Evolutionary conservation across 306 rosid species (phyloP), one percentile per base, ranked within the genome.

Genomic region (Vachellia collinsii): DNA sequence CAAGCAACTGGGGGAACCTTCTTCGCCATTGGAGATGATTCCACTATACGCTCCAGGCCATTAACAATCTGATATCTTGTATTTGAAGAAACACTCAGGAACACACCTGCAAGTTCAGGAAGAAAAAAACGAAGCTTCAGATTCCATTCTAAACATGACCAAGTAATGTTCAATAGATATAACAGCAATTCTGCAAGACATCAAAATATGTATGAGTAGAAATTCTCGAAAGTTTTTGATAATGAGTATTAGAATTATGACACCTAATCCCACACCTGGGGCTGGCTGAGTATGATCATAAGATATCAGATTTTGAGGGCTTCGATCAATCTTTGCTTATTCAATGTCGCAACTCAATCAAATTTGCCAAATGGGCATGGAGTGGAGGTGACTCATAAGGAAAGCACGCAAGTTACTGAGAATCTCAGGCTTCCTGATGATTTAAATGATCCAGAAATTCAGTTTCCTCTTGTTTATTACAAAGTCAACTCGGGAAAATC

Each of bases 71-170:
- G 99, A 85, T 94, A 94, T 11, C 99, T 88, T 1, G 97, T 90
- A 85, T 94, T 94, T 12, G 97, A 94, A 77, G 99, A 94, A 37
- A 94, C 84, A 3, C 89, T 97, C 22, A 94, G 95, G 77, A 94
- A 94, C 48, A 93, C 97, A 46, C 97, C 99, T 94, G 89, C 76
- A 68, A 51, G 36, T 77, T 80, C 54, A 71, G 12, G 34, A 29
- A 76, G 47, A 67, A 41, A 68, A 68, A 22, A 66, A 36, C 6
- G 39, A 47, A 7, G 39, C 61, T 50, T 69, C 64, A 14, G 62
- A 46, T 20, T 56, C 63, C 29, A 3, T 56, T 56, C 63, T 8
- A 9, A 19, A 20, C 34, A n/a, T 56, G 34, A 20, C 34, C 34
- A 3, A 20, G 63, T 3, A 7, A 56, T 20, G 63, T n/a, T 56